Evolutionary conservation across 164 flowering plant species (phyloP), one percentile per base, ranked within the genome.

Genomic region (Umbilicus rupestris): DNA sequence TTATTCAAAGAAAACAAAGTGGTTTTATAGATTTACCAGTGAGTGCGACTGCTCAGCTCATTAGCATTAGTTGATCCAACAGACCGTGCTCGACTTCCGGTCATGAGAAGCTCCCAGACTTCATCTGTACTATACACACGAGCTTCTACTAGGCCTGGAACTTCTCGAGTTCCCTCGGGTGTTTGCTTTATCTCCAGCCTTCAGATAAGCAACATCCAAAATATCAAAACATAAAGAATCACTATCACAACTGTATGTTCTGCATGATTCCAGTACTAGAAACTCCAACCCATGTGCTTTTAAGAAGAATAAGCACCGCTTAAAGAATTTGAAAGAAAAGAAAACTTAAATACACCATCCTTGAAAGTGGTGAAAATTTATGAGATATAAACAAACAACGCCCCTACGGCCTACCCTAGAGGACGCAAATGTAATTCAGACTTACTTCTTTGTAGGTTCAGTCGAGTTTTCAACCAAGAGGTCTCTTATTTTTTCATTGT

Each of bases 61-160:
- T 91, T 91, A n/a, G 84, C 90, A 78, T 73, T 84, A n/a, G 90
- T 91, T 6, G 96, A 86, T 72, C 97, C 97, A 72, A 91, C 97
- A 64, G 96, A 82, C 74, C 97, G 81, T 7, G 60, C 85, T 63
- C 72, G 78, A 69, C 80, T 84, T 65, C 97, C 97, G 29, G 81
- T 71, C 71, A 81, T 81, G 3, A 91, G 83, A 35, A 89, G 78
- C 50, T 84, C 92, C 96, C 94, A 91, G 28, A 87, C 94, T 72
- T 86, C 88, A 70, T 83, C 80, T 68, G 86, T 83, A 58, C 72
- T 69, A 68, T 73, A 37, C 57, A 86, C 97, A 47, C 69, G 72
- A 52, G 89, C 82, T 79, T 91, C 96, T 58, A 82, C 78, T 14
- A 89, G 81, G 39, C 97, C 96, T 52, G 94, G 92, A 39, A 91